Base-by-base conservation (phyloP, 2,329 filamentous ascomycete species). In the Sclerotinia spermophila region DNA sequence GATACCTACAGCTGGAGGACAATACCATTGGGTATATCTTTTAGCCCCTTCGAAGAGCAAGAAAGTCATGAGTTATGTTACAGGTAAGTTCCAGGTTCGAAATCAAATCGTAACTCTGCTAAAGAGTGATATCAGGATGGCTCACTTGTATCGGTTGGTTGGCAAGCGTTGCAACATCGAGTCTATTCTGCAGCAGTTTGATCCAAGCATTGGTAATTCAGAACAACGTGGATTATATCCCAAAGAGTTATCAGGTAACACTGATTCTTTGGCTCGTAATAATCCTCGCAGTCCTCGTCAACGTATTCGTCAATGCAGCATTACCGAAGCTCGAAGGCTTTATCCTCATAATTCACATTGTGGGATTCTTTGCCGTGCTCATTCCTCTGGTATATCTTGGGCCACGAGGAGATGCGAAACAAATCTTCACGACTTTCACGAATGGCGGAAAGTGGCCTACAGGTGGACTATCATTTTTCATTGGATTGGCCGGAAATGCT, bases 241-340 rank as follows among this genome's bases (percentile, higher is more conserved):
- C 77, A 8, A 69, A 81, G 27, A 72, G 76, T 42, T 84, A 81
- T 81, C 82, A 84, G 55, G 82, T 80, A 55, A 82, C 81, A 1
- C 76, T 84, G 6, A 70, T 84, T 13, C 79, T 81, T 35, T 83
- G 82, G 62, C 82, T 80, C 5, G 79, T 84, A 64, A 78, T 82
- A 1, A 74, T 78, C 5, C 74, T 83, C 45, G 79, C 79, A 17
- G 76, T 82, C 13, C 72, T 83, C 17, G 79, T 85, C 76, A 85
- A 85, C 75, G 85, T 83, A 0, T 80, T 84, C 8, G 78, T 85
- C 35, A 24, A 83, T 79, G 48, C 80, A 79, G 1, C 76, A 79
- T 79, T 88, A 27, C 83, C 86, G 35, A 81, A 83, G 62, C 80
- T 88, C 55, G 86, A 88, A 75, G 82, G 82, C 0, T 65, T 84